Evolutionary conservation across 768 basidiomycete species (phyloP).

Genomic region (Hortiboletus campestris): DNA sequence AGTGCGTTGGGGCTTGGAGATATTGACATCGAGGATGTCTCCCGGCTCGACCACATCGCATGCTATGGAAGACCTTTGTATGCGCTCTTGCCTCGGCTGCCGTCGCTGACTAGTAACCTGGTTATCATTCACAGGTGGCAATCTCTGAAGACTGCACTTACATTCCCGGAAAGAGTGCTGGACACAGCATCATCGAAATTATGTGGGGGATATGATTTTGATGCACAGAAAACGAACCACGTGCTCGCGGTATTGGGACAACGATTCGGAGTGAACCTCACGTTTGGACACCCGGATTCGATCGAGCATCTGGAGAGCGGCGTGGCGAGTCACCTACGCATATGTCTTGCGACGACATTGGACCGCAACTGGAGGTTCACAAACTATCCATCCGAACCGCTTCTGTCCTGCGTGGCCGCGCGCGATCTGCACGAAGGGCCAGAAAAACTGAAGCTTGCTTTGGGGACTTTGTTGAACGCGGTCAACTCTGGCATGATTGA

Average conservation of each 20-base stretch:
- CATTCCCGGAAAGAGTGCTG: not conserved
- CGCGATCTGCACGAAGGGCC: not conserved
- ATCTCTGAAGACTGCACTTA: not conserved
- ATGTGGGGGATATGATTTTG: not conserved
- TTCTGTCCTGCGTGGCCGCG: slow-evolving; percentile 14
- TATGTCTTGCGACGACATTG: slow-evolving; percentile 7
- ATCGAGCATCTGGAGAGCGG: not conserved
- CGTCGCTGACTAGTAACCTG: not conserved
- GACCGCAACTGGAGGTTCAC: slow-evolving; percentile 14
- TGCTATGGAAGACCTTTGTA: slow-evolving; percentile 1
- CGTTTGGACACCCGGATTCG: slow-evolving; percentile 1
- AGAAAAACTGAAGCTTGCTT: not conserved
- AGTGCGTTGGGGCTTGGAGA: not conserved
- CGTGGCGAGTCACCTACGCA: slow-evolving; percentile 14
- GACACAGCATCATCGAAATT: not conserved
- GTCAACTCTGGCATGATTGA: slow-evolving; percentile 9
- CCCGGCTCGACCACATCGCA: not conserved
- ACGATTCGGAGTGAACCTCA: slow-evolving; percentile 2
- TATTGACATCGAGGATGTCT: not conserved
- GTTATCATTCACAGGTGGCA: not conserved
- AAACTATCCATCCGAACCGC: slow-evolving; percentile 16
- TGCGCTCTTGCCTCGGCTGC: not conserved
- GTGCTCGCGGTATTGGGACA: slow-evolving; percentile 2
- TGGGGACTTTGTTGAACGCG: not conserved
- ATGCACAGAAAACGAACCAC: not conserved